These are phyloP conservation scores for Wickerhamiella allomyrinae DNA, from an alignment of 805 yeast genomes.

Conservation along the genomic window DNA sequence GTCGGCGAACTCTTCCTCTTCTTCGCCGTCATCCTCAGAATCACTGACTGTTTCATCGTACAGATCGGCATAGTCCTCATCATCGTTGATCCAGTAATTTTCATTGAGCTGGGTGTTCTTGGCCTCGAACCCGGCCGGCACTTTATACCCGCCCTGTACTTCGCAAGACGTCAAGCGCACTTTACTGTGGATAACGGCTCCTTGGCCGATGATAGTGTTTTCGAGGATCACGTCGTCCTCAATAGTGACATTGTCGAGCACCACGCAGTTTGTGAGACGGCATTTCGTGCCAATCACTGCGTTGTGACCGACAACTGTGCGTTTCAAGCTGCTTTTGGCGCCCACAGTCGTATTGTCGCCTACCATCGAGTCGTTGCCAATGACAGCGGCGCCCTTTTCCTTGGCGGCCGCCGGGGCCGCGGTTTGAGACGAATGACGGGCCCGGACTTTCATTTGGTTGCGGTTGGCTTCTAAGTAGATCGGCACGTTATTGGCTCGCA, in stretches of 20 bases:
- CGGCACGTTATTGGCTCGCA: conserved; percentile 63
- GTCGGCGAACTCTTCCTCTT: conserved; percentile 16
- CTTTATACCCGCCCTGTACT: conserved; percentile 66
- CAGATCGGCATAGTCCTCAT: conserved; percentile 24
- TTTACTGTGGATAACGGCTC: conserved; percentile 49
- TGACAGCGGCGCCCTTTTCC: conserved; percentile 39
- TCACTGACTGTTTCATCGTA: conserved; percentile 25
- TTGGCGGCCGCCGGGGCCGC: conserved; percentile 10
- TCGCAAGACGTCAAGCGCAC: conserved; percentile 64
- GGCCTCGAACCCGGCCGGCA: conserved; percentile 35
- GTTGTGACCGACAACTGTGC: conserved; percentile 62
- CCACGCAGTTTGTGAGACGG: conserved; percentile 72
- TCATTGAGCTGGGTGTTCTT: conserved; percentile 19
- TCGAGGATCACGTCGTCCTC: conserved; percentile 64
- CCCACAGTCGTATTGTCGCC: conserved; percentile 57
- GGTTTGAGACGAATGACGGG: conserved; percentile 26
- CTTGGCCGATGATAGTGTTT: conserved; percentile 72
- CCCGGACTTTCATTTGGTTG: conserved; percentile 47
- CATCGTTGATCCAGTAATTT: conserved; percentile 16
- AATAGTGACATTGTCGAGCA: conserved; percentile 53
- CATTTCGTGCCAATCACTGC: conserved; percentile 76
- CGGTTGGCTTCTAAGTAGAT: conserved; percentile 87
- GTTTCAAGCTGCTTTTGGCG: conserved; percentile 74
- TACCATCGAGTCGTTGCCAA: conserved; percentile 77
- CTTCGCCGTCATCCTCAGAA: conserved; percentile 20